Base-by-base conservation (phyloP, 345 rosid species). In the Brassica rapa region DNA sequence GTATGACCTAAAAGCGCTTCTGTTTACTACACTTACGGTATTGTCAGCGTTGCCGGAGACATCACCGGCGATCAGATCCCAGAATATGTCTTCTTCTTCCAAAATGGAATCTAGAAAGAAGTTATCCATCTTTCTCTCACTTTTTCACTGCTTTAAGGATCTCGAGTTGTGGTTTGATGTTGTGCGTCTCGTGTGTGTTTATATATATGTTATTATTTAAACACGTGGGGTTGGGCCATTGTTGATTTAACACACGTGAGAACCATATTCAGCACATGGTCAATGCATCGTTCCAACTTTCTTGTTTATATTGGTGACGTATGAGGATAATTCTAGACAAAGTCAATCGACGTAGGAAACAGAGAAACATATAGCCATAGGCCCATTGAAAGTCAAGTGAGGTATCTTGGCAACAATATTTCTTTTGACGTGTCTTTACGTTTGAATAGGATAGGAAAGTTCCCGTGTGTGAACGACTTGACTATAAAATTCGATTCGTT, bases 1-100 rank as follows among this genome's bases (percentile, higher is more conserved):
- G 55, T 86, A 89, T 0, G 89, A 83, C 64, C 60, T 66, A 25
- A 90, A 90, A 66, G 90, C 84, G 3, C 86, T 85, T 77, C n/a
- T 84, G 14, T 73, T 67, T 21, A 10, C 53, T 27, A 71, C 30
- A 32, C 63, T 46, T 11, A 53, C 67, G 1, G 2, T 72, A 32
- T 12, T 57, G 7, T 77, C 61, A 19, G 30, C 37, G 25, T 56
- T n/a, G 35, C 56, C 66, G 41, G 62, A 66, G 21, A 72, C 27
- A 10, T 71, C 59, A n/a, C 55, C 69, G 33, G 62, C 0, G 35
- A 75, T 57, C 27, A 82, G 75, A 33, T 69, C 29, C 87, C 87
- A 82, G 62, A 77, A 81, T 24, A 23, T 19, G 11, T 83, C 78
- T 10, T 19, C 79, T 30, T 83, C 68, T 64, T 56, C 75, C 3